A percentile compares a stretch with the other conserved stretches of the same genome.
These are phyloP conservation scores for Adansonia grandidieri DNA, from an alignment of 441 rosid species.

Conservation along the genomic window DNA sequence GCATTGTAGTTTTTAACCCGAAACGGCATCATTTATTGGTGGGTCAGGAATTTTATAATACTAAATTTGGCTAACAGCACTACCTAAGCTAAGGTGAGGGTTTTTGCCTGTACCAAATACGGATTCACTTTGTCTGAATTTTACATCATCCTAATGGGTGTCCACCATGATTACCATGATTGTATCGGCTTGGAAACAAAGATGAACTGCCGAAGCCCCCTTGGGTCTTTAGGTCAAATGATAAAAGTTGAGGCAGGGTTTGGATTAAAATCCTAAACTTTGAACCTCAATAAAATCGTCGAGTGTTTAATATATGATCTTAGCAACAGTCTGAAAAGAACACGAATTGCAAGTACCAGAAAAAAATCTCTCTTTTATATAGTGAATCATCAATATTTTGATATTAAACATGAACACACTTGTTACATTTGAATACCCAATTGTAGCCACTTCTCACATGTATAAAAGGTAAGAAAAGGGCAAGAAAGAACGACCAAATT, in stretches of 20 bases:
- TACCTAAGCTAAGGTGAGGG: neutral
- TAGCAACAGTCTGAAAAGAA: neutral
- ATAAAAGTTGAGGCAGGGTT: neutral
- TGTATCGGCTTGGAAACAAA: neutral
- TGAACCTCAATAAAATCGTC: neutral
- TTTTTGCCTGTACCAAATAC: neutral
- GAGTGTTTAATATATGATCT: neutral
- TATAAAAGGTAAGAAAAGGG: neutral
- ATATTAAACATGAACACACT: constrained; percentile 11
- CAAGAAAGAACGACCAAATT: constrained; percentile 33
- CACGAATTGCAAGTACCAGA: neutral
- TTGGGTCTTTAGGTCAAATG: neutral
- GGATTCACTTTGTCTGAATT: too few species aligned
- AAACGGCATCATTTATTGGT: neutral
- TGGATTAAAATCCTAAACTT: neutral
- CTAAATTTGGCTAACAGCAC: neutral
- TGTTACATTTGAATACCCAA: constrained; percentile 24
- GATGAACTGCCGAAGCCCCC: neutral
- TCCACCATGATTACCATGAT: neutral
- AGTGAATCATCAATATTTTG: constrained; percentile 12
- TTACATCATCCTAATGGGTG: neutral
- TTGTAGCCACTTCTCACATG: constrained; percentile 16
- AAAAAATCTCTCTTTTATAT: neutral
- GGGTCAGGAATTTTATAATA: too few species aligned
- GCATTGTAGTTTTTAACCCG: neutral